Conservation (phyloP, 2,329 filamentous ascomycete species). For the Arthrobotrys sinensis region DNA sequence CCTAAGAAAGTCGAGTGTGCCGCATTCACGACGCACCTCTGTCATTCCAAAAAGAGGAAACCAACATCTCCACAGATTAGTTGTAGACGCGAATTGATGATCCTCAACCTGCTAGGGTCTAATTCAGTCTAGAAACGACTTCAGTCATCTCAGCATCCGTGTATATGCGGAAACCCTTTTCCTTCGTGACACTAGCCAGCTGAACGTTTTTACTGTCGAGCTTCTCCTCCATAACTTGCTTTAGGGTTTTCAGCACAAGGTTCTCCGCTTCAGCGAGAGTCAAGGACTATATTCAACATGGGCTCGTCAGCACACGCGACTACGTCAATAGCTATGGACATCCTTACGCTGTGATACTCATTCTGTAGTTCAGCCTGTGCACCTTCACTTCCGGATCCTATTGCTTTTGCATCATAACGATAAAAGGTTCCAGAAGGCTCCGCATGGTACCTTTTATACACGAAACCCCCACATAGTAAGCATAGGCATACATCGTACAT, state of each 20-base stretch:
- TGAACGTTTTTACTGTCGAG: slow-evolving; percentile 99
- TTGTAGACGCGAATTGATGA: neutral
- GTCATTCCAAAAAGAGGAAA: slow-evolving; percentile 3
- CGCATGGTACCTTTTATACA: slow-evolving; percentile 81
- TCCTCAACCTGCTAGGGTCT: neutral
- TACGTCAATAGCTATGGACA: neutral
- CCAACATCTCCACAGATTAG: neutral
- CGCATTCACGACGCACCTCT: neutral
- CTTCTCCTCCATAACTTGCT: slow-evolving; percentile 99
- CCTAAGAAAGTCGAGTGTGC: neutral
- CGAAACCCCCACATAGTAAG: neutral
- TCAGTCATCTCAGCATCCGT: slow-evolving; percentile 96
- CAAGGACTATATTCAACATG: slow-evolving; percentile 76
- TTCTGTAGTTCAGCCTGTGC: slow-evolving; percentile 98
- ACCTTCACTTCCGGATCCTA: slow-evolving; percentile 96
- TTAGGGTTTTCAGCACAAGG: slow-evolving; percentile 94
- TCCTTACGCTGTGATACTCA: slow-evolving; percentile 88
- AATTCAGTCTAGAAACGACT: slow-evolving; percentile 82
- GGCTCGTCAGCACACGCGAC: slow-evolving; percentile 61
- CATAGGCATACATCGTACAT: neutral
- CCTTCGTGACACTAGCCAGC: slow-evolving; percentile 96
- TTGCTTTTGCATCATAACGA: slow-evolving; percentile 98
- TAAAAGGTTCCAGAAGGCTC: slow-evolving; percentile 99
- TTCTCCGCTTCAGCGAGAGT: slow-evolving; percentile 94
- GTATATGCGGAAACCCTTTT: slow-evolving; percentile 99